Conservation (phyloP, 73 alveolate genomes). For the Paramecium biaurelia region DNA sequence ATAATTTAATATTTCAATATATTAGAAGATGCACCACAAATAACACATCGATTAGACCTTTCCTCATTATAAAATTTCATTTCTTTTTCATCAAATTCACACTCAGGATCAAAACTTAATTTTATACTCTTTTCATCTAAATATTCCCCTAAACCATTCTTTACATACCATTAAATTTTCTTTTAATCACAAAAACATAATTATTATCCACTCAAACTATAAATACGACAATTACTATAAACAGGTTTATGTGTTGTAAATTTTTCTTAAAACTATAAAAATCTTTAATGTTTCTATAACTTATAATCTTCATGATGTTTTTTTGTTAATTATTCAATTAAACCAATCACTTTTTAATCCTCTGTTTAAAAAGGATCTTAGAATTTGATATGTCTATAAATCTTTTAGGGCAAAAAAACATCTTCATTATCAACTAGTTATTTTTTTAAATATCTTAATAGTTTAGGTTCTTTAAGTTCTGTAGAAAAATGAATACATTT, state of each 20-base stretch:
- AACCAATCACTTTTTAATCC: neutral
- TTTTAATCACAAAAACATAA: constrained; percentile 58
- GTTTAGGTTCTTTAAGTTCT: neutral
- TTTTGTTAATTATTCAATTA: neutral
- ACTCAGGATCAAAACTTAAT: constrained; percentile 44
- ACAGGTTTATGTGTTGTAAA: constrained; percentile 29
- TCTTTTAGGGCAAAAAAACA: neutral
- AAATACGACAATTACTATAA: constrained; percentile 47
- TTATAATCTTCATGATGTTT: neutral
- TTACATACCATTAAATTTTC: constrained; percentile 52
- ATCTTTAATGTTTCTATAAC: neutral
- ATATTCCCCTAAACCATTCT: constrained; percentile 20
- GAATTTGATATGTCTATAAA: neutral
- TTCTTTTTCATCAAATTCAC: constrained; percentile 48
- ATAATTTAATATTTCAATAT: constrained; percentile 34
- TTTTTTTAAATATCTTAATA: neutral
- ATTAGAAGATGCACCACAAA: constrained; percentile 51
- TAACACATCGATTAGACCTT: constrained; percentile 41
- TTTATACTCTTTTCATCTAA: constrained; percentile 3
- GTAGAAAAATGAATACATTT: neutral
- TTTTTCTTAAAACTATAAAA: constrained; percentile 33
- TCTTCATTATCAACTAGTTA: neutral
- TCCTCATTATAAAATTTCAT: constrained; percentile 63
- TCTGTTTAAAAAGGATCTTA: neutral
- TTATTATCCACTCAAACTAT: neutral